These are phyloP conservation scores for Saccharomyces mikatae DNA, from an alignment of 805 yeast species.

Conservation along the genomic window DNA sequence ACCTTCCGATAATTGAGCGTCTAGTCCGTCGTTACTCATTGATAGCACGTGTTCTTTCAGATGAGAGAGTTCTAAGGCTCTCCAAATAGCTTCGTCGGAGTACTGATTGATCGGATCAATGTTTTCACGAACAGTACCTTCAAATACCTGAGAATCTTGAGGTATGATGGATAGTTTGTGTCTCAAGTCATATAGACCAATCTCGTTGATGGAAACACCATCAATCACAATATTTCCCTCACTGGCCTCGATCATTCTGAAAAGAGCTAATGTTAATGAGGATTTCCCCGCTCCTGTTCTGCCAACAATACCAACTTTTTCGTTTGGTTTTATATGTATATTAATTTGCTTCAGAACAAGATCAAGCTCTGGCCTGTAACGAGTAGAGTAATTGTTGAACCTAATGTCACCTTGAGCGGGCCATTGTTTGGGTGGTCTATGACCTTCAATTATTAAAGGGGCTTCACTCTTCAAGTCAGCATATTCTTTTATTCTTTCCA, in stretches of 20 bases:
- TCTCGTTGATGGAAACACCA: conserved; percentile 50
- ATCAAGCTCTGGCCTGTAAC: conserved; percentile 76
- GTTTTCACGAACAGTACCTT: conserved; percentile 78
- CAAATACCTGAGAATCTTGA: conserved; percentile 87
- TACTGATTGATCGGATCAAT: conserved; percentile 71
- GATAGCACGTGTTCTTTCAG: conserved; percentile 53
- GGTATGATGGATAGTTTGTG: conserved; percentile 78
- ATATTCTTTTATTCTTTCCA: conserved; percentile 89
- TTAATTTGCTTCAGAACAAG: conserved; percentile 64
- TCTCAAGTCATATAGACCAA: conserved; percentile 75
- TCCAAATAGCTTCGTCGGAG: conserved; percentile 77
- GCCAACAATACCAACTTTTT: conserved; percentile 92
- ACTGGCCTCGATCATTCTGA: conserved; percentile 74
- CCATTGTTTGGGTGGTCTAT: conserved; percentile 67
- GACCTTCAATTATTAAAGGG: conserved; percentile 52
- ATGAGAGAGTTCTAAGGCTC: conserved; percentile 69
- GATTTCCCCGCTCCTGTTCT: conserved; percentile 97
- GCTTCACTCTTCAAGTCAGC: conserved; percentile 80
- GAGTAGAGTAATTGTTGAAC: conserved; percentile 69
- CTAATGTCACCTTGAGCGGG: conserved; percentile 61
- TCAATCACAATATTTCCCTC: conserved; percentile 68
- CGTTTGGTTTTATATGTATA: conserved; percentile 58
- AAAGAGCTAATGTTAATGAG: conserved; percentile 73
- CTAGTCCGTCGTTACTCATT: conserved; percentile 50
- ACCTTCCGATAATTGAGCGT: conserved; percentile 53